Conservation (phyloP, 2,329 filamentous ascomycete species). For the Dactylonectria macrodidyma region DNA sequence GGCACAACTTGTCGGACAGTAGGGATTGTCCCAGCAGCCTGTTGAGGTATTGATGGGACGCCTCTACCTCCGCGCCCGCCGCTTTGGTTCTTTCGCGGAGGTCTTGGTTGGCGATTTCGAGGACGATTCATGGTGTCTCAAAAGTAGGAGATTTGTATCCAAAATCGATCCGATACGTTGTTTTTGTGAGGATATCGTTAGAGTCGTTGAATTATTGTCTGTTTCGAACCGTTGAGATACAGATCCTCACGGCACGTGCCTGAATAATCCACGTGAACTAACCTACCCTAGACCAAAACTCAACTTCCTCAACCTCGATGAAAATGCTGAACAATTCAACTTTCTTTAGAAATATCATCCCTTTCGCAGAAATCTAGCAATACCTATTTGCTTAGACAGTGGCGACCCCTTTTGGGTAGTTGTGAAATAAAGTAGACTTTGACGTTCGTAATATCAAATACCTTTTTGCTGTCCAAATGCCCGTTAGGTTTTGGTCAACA, state of each 20-base stretch:
- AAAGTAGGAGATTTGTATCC: background rate
- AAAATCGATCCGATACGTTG: background rate
- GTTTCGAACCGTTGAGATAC: background rate
- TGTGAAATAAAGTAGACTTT: no score
- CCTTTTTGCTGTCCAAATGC: no score
- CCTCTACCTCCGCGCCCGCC: slow-evolving; percentile 33
- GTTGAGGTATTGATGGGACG: slow-evolving; percentile 52
- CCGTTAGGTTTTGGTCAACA: no score
- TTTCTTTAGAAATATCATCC: background rate
- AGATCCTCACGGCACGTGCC: background rate
- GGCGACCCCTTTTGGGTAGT: no score
- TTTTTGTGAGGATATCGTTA: background rate
- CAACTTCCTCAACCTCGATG: background rate
- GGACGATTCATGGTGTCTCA: slow-evolving; percentile 49
- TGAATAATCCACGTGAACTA: background rate
- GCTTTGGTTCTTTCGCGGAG: slow-evolving; percentile 41
- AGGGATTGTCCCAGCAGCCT: slow-evolving; percentile 60
- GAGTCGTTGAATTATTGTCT: background rate
- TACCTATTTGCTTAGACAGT: no score
- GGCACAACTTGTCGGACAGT: slow-evolving; percentile 67
- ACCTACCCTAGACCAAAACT: background rate
- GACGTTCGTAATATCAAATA: no score
- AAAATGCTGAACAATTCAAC: background rate
- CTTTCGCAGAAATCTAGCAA: no score
- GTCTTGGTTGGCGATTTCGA: slow-evolving; percentile 52